Evolutionary conservation across 2,329 filamentous ascomycete genomes (phyloP).

Genomic region (Apiospora kogelbergensis): DNA sequence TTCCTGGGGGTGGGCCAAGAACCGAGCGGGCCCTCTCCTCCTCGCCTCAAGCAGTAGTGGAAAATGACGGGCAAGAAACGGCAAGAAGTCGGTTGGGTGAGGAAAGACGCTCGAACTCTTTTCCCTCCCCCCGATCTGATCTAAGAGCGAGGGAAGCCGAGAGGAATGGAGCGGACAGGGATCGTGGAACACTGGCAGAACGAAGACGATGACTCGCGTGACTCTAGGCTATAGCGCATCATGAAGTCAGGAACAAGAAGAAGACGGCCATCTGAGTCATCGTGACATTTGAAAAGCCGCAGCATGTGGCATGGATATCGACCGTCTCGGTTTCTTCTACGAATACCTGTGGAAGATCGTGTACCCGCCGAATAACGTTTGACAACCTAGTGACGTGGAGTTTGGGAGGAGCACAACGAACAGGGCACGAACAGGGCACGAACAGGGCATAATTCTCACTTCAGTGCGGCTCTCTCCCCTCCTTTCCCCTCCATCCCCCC

Average conservation of each 20-base stretch:
- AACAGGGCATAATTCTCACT: slow-evolving; percentile 6
- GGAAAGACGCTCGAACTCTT: background rate
- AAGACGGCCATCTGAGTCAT: background rate
- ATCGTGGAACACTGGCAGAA: background rate
- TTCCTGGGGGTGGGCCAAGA: background rate
- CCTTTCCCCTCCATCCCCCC: no score
- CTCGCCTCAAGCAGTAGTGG: no score
- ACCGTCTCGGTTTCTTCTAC: background rate
- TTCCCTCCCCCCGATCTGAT: background rate
- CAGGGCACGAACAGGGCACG: no score
- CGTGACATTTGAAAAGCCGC: background rate
- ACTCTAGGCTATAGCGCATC: background rate
- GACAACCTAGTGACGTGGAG: slow-evolving; percentile 2
- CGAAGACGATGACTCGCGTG: background rate
- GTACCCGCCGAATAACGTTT: slow-evolving; percentile 1
- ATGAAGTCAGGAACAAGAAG: background rate
- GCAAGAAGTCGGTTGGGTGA: background rate
- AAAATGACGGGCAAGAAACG: no score
- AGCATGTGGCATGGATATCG: no score
- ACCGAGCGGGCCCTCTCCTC: background rate
- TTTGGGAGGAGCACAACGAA: background rate
- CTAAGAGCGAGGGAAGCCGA: background rate
- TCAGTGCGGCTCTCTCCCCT: background rate
- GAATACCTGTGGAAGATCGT: background rate
- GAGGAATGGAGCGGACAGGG: background rate